These are phyloP conservation scores for Pleodorina starrii DNA, from an alignment of 139 green algal genomes.

Conservation along the genomic window DNA sequence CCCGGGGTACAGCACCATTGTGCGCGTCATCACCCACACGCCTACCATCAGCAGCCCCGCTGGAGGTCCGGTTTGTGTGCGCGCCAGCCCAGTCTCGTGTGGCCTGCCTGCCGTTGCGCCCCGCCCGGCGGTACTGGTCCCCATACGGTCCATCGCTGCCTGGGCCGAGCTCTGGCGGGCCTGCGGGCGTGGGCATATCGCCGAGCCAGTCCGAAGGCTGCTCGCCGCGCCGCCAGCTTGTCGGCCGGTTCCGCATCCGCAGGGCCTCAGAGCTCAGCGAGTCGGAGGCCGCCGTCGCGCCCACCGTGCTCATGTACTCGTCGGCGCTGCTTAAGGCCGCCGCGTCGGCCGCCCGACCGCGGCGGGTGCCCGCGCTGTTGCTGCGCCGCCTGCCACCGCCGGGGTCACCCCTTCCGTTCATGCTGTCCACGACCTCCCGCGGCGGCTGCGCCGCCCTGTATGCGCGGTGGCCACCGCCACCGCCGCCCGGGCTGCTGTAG, in stretches of 20 bases:
- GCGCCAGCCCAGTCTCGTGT: not conserved
- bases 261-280: not conserved
- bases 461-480: not conserved
- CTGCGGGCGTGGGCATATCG: slow-evolving; percentile 11
- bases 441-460: not conserved
- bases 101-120: no score
- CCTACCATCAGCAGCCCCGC: not conserved
- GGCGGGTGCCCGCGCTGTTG: not conserved
- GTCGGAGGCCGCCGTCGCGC: not conserved
- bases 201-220: not conserved
- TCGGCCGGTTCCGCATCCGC: not conserved
- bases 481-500: no score
- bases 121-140: no score
- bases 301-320: not conserved
- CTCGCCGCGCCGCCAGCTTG: not conserved
- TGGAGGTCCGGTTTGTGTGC: not conserved
- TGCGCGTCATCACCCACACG: no score
- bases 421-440: not conserved
- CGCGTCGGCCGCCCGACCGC: no score
- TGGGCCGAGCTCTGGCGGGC: not conserved
- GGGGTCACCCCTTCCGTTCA: not conserved
- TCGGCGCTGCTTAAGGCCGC: no score
- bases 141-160: not conserved
- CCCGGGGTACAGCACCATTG: no score
- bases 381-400: not conserved